These are phyloP conservation scores for Juglanconis oblonga DNA, from an alignment of 2,329 filamentous ascomycete species.

Conservation along the genomic window DNA sequence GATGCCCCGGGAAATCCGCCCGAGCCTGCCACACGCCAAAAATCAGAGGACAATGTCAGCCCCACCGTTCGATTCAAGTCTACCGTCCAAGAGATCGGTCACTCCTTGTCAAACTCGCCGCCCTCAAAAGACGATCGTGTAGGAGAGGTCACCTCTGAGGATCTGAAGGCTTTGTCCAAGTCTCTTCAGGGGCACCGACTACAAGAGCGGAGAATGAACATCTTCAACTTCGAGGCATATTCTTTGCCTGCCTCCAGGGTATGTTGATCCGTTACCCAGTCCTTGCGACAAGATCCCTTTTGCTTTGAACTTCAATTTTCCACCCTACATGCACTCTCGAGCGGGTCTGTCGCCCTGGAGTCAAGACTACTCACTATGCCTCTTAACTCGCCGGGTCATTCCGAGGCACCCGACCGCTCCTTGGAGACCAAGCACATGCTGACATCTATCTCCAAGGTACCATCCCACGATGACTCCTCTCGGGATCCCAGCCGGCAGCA, in stretches of 20 bases:
- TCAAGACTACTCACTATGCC: neutral
- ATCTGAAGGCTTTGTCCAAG: slow-evolving; percentile 69
- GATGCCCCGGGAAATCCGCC: slow-evolving; percentile 2
- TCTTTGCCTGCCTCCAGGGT: slow-evolving; percentile 83
- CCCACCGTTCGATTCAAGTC: slow-evolving; percentile 70
- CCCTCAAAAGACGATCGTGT: slow-evolving; percentile 15
- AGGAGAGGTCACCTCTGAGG: slow-evolving; percentile 50
- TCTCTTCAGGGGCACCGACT: slow-evolving; percentile 71
- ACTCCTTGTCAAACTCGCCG: slow-evolving; percentile 25
- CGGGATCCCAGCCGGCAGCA: slow-evolving; percentile 60
- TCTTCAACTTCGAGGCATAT: slow-evolving; percentile 86
- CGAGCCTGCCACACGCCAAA: slow-evolving; percentile 20
- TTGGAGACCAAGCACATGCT: slow-evolving; percentile 13
- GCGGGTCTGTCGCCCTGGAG: neutral
- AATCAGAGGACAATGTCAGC: slow-evolving; percentile 28
- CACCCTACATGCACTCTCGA: neutral
- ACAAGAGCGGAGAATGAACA: slow-evolving; percentile 79
- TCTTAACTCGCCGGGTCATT: neutral
- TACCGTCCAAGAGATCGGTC: slow-evolving; percentile 65
- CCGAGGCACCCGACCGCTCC: neutral
- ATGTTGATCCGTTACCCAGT: slow-evolving; percentile 38
- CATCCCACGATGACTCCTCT: slow-evolving; percentile 54
- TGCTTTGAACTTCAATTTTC: slow-evolving; percentile 3
- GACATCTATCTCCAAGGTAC: slow-evolving; percentile 41
- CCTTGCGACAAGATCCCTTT: slow-evolving; percentile 25